Conservation (phyloP, 139 green algal species). For the Coelastrella sp. region DNA sequence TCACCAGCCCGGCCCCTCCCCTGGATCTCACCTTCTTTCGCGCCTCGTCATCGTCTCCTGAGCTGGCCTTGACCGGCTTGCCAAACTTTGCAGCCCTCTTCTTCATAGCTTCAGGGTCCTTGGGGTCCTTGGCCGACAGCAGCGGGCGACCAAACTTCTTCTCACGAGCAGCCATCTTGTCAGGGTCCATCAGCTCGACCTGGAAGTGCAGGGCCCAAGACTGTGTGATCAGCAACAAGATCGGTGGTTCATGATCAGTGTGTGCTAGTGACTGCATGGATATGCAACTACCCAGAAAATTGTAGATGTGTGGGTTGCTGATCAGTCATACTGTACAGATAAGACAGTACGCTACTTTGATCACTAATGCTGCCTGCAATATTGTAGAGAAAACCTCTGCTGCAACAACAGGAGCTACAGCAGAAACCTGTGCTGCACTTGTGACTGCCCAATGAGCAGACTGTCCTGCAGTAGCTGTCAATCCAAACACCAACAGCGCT, state of each 20-base stretch:
- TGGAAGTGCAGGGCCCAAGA: conserved; percentile 13
- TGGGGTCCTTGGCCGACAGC: conserved; percentile 27
- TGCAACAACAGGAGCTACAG: too few species aligned
- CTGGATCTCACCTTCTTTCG: conserved; percentile 26
- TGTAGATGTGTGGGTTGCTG: too few species aligned
- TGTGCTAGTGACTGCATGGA: neutral
- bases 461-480: too few species aligned
- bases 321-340: too few species aligned
- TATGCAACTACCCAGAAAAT: too few species aligned
- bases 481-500: too few species aligned
- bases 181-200: conserved; percentile 32
- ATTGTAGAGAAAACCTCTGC: too few species aligned
- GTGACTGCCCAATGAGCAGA: too few species aligned
- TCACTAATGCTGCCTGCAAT: too few species aligned
- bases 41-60: neutral
- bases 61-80: conserved; percentile 24
- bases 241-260: neutral
- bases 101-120: conserved; percentile 34
- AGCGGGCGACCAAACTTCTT: conserved; percentile 40
- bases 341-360: too few species aligned
- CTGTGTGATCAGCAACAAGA: neutral
- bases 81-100: conserved; percentile 32
- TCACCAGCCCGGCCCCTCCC: neutral
- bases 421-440: too few species aligned
- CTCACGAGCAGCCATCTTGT: conserved; percentile 34